Percentiles rank a stretch among this genome's conserved stretches.
Evolutionary conservation across 2,329 filamentous ascomycete genomes (phyloP).

Genomic region (Colletotrichum noveboracense): DNA sequence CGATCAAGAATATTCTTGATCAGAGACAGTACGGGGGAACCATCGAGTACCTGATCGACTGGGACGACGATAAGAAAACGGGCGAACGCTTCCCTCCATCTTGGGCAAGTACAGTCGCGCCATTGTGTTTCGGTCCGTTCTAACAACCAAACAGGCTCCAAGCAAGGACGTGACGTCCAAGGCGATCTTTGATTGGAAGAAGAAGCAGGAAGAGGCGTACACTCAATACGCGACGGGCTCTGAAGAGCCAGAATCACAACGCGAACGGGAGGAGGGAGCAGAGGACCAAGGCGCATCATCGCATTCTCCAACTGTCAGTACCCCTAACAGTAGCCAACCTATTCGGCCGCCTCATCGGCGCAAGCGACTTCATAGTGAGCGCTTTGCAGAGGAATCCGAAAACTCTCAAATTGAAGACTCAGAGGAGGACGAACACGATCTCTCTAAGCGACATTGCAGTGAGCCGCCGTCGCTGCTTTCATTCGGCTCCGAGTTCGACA

Average conservation of each 20-base stretch:
- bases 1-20: constrained; percentile 38
- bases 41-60: constrained; percentile 42
- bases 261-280: neutral
- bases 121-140: neutral
- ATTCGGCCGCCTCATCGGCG: constrained; percentile 1
- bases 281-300: neutral
- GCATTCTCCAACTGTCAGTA: neutral
- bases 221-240: neutral
- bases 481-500: constrained; percentile 10
- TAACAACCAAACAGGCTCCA: neutral
- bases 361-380: neutral
- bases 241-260: neutral
- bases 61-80: constrained; percentile 37
- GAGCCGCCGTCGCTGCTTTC: constrained; percentile 3
- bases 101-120: constrained; percentile 34
- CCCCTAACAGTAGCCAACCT: constrained; percentile 12
- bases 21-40: constrained; percentile 32
- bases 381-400: neutral
- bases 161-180: constrained; percentile 32
- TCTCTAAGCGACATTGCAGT: neutral
- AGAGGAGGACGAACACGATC: neutral
- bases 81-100: constrained; percentile 36
- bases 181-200: constrained; percentile 39
- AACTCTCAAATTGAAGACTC: neutral
- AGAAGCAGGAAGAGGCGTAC: neutral